Evolutionary conservation across 371 early-diverging fungal species (phyloP).

Genomic region (Zancudomyces culisetae): DNA sequence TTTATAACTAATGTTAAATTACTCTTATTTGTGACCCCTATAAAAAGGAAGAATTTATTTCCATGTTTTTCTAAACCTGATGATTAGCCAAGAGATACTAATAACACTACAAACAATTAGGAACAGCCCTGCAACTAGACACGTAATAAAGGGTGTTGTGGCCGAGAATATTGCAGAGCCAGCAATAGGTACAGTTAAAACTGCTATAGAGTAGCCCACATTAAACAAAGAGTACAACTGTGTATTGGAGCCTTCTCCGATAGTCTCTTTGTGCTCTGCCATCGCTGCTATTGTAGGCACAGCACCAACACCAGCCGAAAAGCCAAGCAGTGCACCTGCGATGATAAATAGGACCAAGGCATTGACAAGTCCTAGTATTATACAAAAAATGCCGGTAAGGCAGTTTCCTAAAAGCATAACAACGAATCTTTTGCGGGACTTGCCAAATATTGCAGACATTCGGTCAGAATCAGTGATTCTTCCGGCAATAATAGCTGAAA

Average conservation of each 20-base stretch:
- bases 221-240: conserved; percentile 26
- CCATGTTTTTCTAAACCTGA: too few species aligned
- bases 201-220: conserved; percentile 22
- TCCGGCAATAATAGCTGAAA: conserved; percentile 7
- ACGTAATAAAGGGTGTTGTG: too few species aligned
- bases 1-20: too few species aligned
- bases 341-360: conserved; percentile 12
- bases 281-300: conserved; percentile 21
- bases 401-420: conserved; percentile 13
- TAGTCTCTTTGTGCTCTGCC: conserved; percentile 12
- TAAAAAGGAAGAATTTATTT: too few species aligned
- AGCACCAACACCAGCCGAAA: conserved; percentile 10
- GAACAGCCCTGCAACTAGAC: too few species aligned
- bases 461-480: not conserved
- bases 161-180: not conserved
- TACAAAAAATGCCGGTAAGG: conserved; percentile 7
- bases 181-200: conserved; percentile 15
- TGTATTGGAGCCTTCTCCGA: conserved; percentile 19
- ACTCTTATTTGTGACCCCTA: too few species aligned
- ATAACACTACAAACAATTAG: too few species aligned
- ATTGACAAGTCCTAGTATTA: conserved; percentile 13
- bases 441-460: conserved; percentile 10
- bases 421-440: conserved; percentile 12
- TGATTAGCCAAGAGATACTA: too few species aligned
- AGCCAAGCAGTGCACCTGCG: conserved; percentile 15